Evolutionary conservation across 495 filamentous ascomycete genomes (phyloP).

Genomic region (Lasiosphaeria hispida): DNA sequence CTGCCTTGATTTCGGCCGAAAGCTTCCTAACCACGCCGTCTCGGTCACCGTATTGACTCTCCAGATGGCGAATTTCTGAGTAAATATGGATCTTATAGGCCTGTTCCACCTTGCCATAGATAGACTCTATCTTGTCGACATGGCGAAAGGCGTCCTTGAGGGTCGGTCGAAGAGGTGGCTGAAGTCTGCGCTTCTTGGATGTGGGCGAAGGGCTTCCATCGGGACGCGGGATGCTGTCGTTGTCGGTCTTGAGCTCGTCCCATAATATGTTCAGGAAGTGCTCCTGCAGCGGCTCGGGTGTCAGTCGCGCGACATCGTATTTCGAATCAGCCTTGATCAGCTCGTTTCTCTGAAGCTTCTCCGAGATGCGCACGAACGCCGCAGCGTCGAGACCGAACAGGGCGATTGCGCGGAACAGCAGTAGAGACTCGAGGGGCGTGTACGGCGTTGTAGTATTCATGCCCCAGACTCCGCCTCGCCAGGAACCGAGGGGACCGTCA

Average conservation of each 20-base stretch:
- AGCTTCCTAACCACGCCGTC: conserved; percentile 66
- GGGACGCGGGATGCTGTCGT: conserved; percentile 24
- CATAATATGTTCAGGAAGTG: conserved; percentile 72
- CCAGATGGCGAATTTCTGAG: conserved; percentile 72
- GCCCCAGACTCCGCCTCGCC: conserved; percentile 54
- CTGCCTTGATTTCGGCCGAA: conserved; percentile 36
- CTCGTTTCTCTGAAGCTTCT: conserved; percentile 65
- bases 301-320: conserved; percentile 71
- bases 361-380: conserved; percentile 71
- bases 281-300: conserved; percentile 72
- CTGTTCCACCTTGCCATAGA: conserved; percentile 53
- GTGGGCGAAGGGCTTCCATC: conserved; percentile 45
- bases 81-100: conserved; percentile 70
- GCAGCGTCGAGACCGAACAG: conserved; percentile 60
- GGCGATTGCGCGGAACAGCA: conserved; percentile 83
- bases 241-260: conserved; percentile 60
- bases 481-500: conserved; percentile 54
- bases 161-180: conserved; percentile 60
- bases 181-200: conserved; percentile 71
- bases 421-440: conserved; percentile 82
- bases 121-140: conserved; percentile 60
- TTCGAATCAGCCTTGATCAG: conserved; percentile 63
- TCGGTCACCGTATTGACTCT: conserved; percentile 62
- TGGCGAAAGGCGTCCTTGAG: conserved; percentile 63
- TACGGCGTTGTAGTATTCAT: conserved; percentile 61